Conservation (phyloP, 1,284 basidiomycete genomes). For the Pseudozyma thailandica region DNA sequence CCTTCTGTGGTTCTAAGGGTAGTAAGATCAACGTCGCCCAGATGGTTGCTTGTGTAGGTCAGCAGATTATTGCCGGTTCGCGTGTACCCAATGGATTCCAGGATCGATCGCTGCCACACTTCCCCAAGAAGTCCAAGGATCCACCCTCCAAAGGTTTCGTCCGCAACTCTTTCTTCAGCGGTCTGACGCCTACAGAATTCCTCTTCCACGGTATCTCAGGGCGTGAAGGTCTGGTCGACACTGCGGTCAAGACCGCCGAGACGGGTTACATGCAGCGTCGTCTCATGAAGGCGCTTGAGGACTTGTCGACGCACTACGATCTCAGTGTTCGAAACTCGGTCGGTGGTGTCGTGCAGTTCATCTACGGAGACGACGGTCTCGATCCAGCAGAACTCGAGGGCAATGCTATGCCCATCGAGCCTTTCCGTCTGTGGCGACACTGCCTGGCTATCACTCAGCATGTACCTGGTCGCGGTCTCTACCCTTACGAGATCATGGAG, state of each 20-base stretch:
- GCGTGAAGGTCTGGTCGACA: slow-evolving; percentile 97
- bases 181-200: slow-evolving; percentile 95
- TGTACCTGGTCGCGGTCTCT: slow-evolving; percentile 73
- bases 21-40: slow-evolving; percentile 99
- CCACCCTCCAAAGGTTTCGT: slow-evolving; percentile 99
- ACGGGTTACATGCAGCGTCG: slow-evolving; percentile 99
- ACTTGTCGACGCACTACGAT: slow-evolving; percentile 96
- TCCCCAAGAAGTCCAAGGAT: slow-evolving; percentile 95
- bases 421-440: slow-evolving; percentile 82
- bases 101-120: slow-evolving; percentile 97
- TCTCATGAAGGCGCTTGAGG: slow-evolving; percentile 98
- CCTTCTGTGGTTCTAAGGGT: slow-evolving; percentile 97
- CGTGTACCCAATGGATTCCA: slow-evolving; percentile 99
- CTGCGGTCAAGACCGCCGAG: slow-evolving; percentile 99
- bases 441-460: slow-evolving; percentile 75
- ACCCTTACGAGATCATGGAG: slow-evolving; percentile 88
- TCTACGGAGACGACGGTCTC: slow-evolving; percentile 95
- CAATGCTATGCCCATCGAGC: slow-evolving; percentile 80
- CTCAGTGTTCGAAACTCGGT: slow-evolving; percentile 94
- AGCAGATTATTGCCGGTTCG: slow-evolving; percentile 97
- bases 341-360: slow-evolving; percentile 97
- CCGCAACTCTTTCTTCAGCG: slow-evolving; percentile 92
- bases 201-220: slow-evolving; percentile 99
- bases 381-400: slow-evolving; percentile 97
- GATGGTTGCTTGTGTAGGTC: slow-evolving; percentile 99